Evolutionary conservation across 371 early-diverging fungal species (phyloP), one percentile per base, ranked within the genome.

Genomic region (Mortierella sp.): DNA sequence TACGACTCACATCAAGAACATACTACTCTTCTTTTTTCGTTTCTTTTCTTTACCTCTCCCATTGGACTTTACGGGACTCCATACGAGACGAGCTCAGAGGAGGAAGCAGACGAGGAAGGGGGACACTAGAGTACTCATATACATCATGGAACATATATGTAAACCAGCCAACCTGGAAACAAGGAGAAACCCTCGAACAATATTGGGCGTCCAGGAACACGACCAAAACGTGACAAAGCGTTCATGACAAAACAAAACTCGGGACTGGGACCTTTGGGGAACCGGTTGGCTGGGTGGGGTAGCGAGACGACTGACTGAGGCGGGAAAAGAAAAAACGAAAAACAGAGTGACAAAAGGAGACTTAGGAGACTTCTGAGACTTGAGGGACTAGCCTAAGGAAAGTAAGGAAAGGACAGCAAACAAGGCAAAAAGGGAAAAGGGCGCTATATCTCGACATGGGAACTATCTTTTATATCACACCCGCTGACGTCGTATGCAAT

Each of bases 351-450:
- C 35, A 18, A 65, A 65, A 65, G 41, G 65, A 38, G 65, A 60
- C 60, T n/a, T n/a, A n/a, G n/a, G n/a, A n/a, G n/a, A n/a, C 60
- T 60, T 60, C 32, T 65, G 65, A 65, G 65, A 65, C 65, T 65
- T 8, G 18, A 27, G 38, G 41, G 38, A 65, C 65, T 65, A 65
- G 65, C 21, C 65, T 41, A 65, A 65, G 38, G 21, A 32, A 21
- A 65, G 38, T 18, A 38, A 35, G 35, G 24, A 16, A 35, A 35
- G 65, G 7, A 35, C 4, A 38, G 10, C 29, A 55, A 35, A 55
- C n/a, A 54, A 41, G 6, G 21, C 54, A 58, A 65, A 29, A 32
- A 65, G 38, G 7, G 38, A 35, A 65, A 65, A 65, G 38, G 65
- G 24, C 65, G 65, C 65, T 65, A 65, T 41, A 32, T 38, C 21